Percentiles rank a stretch among this genome's conserved stretches.
phyloP scores from a whole-genome alignment of 1,284 basidiomycete species.

The Polyporus tsugae region DNA sequence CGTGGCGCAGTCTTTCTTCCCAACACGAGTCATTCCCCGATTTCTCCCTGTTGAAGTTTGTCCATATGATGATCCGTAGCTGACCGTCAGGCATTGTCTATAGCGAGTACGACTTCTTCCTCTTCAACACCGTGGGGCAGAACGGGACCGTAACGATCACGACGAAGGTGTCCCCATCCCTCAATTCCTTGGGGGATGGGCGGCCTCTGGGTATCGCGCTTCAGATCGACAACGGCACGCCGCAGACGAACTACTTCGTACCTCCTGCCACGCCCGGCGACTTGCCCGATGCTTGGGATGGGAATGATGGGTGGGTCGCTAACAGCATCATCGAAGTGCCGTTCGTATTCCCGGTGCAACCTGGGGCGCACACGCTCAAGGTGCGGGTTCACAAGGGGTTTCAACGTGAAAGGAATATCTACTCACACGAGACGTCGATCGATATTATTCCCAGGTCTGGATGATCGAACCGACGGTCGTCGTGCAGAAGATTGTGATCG shows the following conservation, averaged over 20 bases:
- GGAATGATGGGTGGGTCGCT: slow-evolving; percentile 60
- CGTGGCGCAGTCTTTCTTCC: not conserved
- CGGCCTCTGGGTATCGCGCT: slow-evolving; percentile 65
- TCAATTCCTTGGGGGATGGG: slow-evolving; percentile 63
- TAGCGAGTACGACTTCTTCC: slow-evolving; percentile 68
- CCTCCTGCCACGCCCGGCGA: slow-evolving; percentile 57
- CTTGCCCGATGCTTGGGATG: slow-evolving; percentile 60
- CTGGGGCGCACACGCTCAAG: slow-evolving; percentile 68
- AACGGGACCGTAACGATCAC: slow-evolving; percentile 55
- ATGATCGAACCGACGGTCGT: slow-evolving; percentile 70
- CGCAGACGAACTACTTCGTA: slow-evolving; percentile 59
- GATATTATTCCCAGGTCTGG: slow-evolving; percentile 49
- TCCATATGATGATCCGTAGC: too few species aligned
- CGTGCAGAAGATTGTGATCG: slow-evolving; percentile 68
- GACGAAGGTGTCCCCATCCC: slow-evolving; percentile 63
- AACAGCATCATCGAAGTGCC: slow-evolving; percentile 51
- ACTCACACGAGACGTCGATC: slow-evolving; percentile 4
- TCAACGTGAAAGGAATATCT: slow-evolving; percentile 1
- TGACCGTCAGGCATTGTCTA: too few species aligned
- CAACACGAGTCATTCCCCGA: too few species aligned
- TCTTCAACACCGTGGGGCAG: slow-evolving; percentile 57
- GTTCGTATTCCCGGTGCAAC: slow-evolving; percentile 47
- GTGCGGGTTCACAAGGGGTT: slow-evolving; percentile 36
- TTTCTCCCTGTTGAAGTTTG: too few species aligned
- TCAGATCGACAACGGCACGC: slow-evolving; percentile 57